These are phyloP conservation scores for Hypoxylon crocopeplum DNA, from an alignment of 495 filamentous ascomycete species.

Conservation along the genomic window DNA sequence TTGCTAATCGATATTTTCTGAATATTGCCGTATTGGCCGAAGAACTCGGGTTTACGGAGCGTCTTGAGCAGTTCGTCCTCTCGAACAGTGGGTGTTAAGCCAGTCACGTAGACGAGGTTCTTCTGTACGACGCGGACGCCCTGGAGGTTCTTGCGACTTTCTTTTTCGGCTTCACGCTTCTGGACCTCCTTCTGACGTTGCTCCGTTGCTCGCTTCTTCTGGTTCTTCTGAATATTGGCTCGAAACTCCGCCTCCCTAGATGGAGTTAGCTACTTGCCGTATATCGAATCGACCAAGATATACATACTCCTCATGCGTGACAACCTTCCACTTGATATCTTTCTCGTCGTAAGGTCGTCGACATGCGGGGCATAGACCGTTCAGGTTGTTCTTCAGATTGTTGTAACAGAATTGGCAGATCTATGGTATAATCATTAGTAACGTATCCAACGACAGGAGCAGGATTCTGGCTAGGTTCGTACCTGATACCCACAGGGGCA, in stretches of 20 bases:
- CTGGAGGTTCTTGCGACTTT: conserved; percentile 92
- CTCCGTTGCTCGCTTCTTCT: conserved; percentile 83
- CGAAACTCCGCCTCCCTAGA: conserved; percentile 69
- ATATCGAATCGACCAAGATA: conserved; percentile 1
- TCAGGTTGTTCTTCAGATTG: conserved; percentile 95
- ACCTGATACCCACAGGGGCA: conserved; percentile 99
- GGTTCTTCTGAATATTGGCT: conserved; percentile 85
- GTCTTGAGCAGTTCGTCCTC: conserved; percentile 91
- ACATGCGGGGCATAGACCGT: conserved; percentile 95
- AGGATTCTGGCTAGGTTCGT: conserved; percentile 38
- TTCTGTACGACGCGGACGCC: conserved; percentile 96
- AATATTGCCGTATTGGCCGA: conserved; percentile 98
- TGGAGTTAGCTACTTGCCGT: conserved; percentile 35
- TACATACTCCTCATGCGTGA: conserved; percentile 89
- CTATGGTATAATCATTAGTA: conserved; percentile 54
- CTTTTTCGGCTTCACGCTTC: conserved; percentile 92
- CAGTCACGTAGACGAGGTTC: conserved; percentile 98
- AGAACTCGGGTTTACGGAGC: conserved; percentile 86
- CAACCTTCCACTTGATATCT: conserved; percentile 93
- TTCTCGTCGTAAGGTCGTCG: conserved; percentile 93
- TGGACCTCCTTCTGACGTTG: conserved; percentile 93
- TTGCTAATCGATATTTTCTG: conserved; percentile 99
- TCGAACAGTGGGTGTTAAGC: conserved; percentile 84
- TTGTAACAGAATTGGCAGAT: conserved; percentile 99
- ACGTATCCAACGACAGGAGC: neutral